Evolutionary conservation across 371 early-diverging fungal genomes (phyloP).

Genomic region (Rhizomucor miehei): DNA sequence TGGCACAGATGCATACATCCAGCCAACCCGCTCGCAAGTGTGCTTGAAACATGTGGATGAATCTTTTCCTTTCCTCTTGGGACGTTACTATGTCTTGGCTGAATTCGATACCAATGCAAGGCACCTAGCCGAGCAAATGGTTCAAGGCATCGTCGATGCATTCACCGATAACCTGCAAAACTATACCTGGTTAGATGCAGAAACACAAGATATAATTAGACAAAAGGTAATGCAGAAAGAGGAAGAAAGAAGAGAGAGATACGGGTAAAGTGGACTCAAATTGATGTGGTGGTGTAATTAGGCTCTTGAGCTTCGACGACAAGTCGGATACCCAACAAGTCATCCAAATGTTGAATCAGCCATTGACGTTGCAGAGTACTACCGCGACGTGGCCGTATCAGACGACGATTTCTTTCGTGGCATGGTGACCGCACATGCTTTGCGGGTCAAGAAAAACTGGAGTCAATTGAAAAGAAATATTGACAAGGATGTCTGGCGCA

Average conservation of each 20-base stretch:
- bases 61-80: constrained; percentile 49
- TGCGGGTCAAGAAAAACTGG: constrained; percentile 22
- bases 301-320: constrained; percentile 10
- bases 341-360: constrained; percentile 39
- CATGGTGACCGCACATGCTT: constrained; percentile 25
- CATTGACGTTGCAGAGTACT: constrained; percentile 43
- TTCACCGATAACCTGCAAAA: constrained; percentile 17
- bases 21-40: constrained; percentile 50
- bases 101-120: constrained; percentile 11
- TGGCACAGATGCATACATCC: constrained; percentile 35
- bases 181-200: constrained; percentile 34
- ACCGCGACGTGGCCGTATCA: constrained; percentile 30
- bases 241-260: background rate
- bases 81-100: constrained; percentile 44
- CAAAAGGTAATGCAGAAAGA: background rate
- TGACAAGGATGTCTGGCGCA: constrained; percentile 41
- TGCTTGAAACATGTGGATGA: constrained; percentile 47
- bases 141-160: constrained; percentile 21
- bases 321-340: constrained; percentile 47
- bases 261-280: background rate
- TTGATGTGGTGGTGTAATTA: background rate
- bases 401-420: constrained; percentile 46
- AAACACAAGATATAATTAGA: constrained; percentile 12
- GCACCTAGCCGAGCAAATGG: constrained; percentile 24
- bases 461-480: constrained; percentile 19